phyloP scores from a whole-genome alignment of 139 green algal genomes.

The Medakamo hakoo region DNA sequence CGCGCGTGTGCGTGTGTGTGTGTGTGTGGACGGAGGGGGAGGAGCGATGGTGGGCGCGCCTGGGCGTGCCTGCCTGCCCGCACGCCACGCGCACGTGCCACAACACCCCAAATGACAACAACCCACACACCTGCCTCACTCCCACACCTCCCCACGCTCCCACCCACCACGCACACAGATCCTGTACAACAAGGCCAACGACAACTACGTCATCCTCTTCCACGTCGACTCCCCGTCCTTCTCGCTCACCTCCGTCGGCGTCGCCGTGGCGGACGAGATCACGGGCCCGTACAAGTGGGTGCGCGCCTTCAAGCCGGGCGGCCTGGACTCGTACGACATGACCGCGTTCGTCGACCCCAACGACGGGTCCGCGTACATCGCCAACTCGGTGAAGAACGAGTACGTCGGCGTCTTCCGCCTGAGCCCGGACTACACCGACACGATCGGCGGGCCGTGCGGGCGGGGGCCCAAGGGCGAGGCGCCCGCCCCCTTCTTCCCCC shows the following conservation, averaged over 20 bases:
- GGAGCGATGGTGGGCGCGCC: too few species aligned
- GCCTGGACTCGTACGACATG: slow-evolving; percentile 10
- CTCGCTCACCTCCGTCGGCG: neutral
- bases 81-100: too few species aligned
- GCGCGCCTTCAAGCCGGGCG: slow-evolving; percentile 5
- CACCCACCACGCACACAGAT: too few species aligned
- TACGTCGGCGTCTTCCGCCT: slow-evolving; percentile 6
- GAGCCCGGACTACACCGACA: neutral
- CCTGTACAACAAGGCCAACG: slow-evolving; percentile 1
- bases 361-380: slow-evolving; percentile 4
- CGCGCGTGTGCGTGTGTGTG: too few species aligned
- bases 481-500: slow-evolving; percentile 3
- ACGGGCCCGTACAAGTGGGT: slow-evolving; percentile 4
- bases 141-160: too few species aligned
- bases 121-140: too few species aligned
- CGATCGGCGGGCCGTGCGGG: neutral
- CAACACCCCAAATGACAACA: too few species aligned
- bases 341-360: slow-evolving; percentile 2
- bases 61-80: too few species aligned
- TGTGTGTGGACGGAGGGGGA: too few species aligned
- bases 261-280: neutral
- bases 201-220: slow-evolving; percentile 5
- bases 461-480: neutral
- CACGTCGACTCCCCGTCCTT: slow-evolving; percentile 2
- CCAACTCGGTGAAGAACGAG: slow-evolving; percentile 6